A percentile compares a stretch with the other conserved stretches of the same genome.
phyloP scores from a whole-genome alignment of 176 grass and related monocot species.

The Themeda triandra region DNA sequence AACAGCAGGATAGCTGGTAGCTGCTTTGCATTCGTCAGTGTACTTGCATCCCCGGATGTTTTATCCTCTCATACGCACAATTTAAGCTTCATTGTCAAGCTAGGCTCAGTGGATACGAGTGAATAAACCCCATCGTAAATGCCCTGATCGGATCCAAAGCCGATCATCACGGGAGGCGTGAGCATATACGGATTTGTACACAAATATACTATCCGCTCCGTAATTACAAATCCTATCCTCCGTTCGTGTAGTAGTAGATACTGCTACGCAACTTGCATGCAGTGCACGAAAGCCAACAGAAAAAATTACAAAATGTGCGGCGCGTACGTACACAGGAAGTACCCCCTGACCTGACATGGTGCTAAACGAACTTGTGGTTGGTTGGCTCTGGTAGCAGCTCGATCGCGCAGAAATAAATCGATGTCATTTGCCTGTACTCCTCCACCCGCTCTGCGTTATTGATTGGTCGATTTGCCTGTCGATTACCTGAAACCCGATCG shows the following conservation, averaged over 20 bases:
- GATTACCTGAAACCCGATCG: not conserved
- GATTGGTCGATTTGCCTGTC: constrained; percentile 9
- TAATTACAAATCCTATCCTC: constrained; percentile 1
- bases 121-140: not conserved
- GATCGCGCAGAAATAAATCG: not conserved
- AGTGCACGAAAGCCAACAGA: too few relatives aligned
- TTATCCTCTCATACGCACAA: too few relatives aligned
- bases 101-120: too few relatives aligned
- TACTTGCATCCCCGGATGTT: too few relatives aligned
- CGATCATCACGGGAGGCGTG: not conserved
- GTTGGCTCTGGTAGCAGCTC: not conserved
- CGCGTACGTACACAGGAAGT: not conserved
- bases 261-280: not conserved
- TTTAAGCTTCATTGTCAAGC: too few relatives aligned
- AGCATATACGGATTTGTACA: not conserved
- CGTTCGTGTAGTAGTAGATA: not conserved
- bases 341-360: not conserved
- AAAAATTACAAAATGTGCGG: too few relatives aligned
- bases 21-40: too few relatives aligned
- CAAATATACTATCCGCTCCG: not conserved
- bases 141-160: not conserved
- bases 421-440: not conserved
- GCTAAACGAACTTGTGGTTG: not conserved
- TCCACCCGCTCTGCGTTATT: not conserved
- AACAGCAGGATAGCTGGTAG: too few relatives aligned